Percentiles rank a stretch among this genome's conserved stretches.
Conservation (phyloP, 2,329 filamentous ascomycete genomes). For the Pyricularia sp. region DNA sequence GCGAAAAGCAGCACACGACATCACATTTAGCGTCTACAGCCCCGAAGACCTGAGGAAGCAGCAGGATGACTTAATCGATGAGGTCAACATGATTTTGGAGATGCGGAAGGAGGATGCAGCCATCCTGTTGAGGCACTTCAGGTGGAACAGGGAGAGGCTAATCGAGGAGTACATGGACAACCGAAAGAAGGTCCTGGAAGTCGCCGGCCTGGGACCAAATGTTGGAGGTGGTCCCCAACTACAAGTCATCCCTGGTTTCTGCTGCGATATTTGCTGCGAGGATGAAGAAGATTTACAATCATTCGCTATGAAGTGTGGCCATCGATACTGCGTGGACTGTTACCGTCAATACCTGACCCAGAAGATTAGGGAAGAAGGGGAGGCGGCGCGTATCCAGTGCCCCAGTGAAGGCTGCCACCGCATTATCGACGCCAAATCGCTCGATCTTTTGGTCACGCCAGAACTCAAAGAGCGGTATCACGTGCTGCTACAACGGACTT, state of each 20-base stretch:
- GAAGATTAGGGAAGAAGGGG: slow-evolving; percentile 91
- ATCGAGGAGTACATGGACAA: slow-evolving; percentile 96
- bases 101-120: slow-evolving; percentile 81
- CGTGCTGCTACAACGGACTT: slow-evolving; percentile 78
- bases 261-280: slow-evolving; percentile 93
- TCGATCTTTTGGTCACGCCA: slow-evolving; percentile 58
- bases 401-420: slow-evolving; percentile 76
- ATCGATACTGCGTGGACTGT: slow-evolving; percentile 86
- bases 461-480: slow-evolving; percentile 56
- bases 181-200: slow-evolving; percentile 65
- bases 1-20: slow-evolving; percentile 64
- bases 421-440: slow-evolving; percentile 80
- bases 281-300: slow-evolving; percentile 65
- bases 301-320: slow-evolving; percentile 90
- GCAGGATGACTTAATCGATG: slow-evolving; percentile 74
- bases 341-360: slow-evolving; percentile 83
- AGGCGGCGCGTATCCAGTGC: slow-evolving; percentile 89
- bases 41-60: slow-evolving; percentile 72
- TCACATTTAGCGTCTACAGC: slow-evolving; percentile 70
- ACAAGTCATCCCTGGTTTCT: slow-evolving; percentile 60
- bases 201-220: slow-evolving; percentile 63
- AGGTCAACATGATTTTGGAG: slow-evolving; percentile 84
- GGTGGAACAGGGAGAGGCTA: slow-evolving; percentile 93
- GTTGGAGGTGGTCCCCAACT: slow-evolving; percentile 52
- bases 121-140: slow-evolving; percentile 75